phyloP scores from a whole-genome alignment of 139 green algal species.

The Mesostigma viride region DNA sequence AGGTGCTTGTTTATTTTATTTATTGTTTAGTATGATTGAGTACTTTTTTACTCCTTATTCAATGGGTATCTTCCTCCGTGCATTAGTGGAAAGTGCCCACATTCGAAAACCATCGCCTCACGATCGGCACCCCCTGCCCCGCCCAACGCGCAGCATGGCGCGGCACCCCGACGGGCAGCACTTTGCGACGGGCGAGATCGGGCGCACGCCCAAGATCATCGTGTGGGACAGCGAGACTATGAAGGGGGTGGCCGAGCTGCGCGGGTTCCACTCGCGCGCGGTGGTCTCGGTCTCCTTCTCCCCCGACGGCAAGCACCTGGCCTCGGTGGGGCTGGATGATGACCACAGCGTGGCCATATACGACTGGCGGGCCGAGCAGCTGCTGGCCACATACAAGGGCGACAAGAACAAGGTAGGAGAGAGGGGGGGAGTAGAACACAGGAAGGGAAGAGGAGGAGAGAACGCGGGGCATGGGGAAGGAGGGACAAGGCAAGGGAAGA shows the following conservation, averaged over 20 bases:
- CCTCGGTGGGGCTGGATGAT: slow-evolving; percentile 52
- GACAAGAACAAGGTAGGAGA: slow-evolving; percentile 28
- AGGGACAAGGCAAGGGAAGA: too few species aligned
- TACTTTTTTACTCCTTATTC: too few species aligned
- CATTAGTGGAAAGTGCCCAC: too few species aligned
- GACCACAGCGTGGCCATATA: slow-evolving; percentile 53
- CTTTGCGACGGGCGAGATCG: slow-evolving; percentile 8
- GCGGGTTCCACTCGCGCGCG: neutral
- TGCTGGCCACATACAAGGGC: slow-evolving; percentile 5
- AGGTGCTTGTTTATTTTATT: too few species aligned
- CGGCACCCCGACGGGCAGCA: neutral
- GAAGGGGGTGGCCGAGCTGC: neutral
- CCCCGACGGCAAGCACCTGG: slow-evolving; percentile 39
- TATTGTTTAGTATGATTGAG: too few species aligned
- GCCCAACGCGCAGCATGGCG: neutral
- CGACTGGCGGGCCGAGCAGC: slow-evolving; percentile 46
- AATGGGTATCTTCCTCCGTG: too few species aligned
- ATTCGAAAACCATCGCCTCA: too few species aligned
- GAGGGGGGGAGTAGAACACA: too few species aligned
- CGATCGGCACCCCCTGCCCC: too few species aligned
- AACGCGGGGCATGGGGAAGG: too few species aligned
- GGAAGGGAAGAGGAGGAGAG: too few species aligned
- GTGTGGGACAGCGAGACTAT: neutral
- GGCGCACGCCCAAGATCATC: neutral
- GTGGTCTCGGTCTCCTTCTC: slow-evolving; percentile 42